Conservation (phyloP, 1,284 basidiomycete genomes). For the Volvariella surrecta region DNA sequence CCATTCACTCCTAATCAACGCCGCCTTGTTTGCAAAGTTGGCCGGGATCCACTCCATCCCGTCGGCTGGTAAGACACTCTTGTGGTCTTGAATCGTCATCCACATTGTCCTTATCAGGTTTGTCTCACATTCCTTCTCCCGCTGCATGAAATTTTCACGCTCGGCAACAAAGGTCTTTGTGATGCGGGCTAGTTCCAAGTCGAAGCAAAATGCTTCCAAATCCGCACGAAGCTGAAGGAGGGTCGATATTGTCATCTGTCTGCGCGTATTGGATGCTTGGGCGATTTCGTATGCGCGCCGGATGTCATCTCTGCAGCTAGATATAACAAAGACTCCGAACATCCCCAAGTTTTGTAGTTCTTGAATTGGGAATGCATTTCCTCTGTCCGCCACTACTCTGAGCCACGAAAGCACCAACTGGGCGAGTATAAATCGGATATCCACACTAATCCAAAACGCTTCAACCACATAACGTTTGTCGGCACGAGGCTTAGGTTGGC, state of each 20-base stretch:
- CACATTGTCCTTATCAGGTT: conserved; percentile 6
- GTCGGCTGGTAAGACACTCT: conserved; percentile 12
- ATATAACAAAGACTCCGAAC: conserved; percentile 29
- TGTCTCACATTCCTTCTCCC: conserved; percentile 8
- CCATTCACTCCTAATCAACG: conserved; percentile 22
- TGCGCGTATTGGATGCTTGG: conserved; percentile 22
- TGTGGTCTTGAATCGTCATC: conserved; percentile 12
- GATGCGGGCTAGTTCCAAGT: conserved; percentile 19
- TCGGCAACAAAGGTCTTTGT: conserved; percentile 9
- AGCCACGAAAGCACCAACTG: conserved; percentile 26
- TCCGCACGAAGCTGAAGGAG: conserved; percentile 29
- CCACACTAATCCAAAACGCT: conserved; percentile 38
- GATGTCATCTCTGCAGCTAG: conserved; percentile 29
- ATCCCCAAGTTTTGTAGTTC: conserved; percentile 22
- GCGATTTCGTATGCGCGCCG: conserved; percentile 26
- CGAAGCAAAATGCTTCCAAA: conserved; percentile 31
- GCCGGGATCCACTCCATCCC: conserved; percentile 19
- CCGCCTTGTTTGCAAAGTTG: conserved; percentile 18
- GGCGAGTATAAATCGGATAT: conserved; percentile 34
- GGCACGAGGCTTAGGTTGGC: conserved; percentile 42
- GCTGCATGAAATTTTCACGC: conserved; percentile 12
- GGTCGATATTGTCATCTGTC: conserved; percentile 28
- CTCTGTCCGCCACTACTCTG: conserved; percentile 7
- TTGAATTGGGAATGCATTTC: conserved; percentile 5
- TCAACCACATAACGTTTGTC: conserved; percentile 49